Percentiles rank a stretch among this genome's conserved stretches.
Conservation (phyloP, 768 basidiomycete species). For the Termitomyces sp. region DNA sequence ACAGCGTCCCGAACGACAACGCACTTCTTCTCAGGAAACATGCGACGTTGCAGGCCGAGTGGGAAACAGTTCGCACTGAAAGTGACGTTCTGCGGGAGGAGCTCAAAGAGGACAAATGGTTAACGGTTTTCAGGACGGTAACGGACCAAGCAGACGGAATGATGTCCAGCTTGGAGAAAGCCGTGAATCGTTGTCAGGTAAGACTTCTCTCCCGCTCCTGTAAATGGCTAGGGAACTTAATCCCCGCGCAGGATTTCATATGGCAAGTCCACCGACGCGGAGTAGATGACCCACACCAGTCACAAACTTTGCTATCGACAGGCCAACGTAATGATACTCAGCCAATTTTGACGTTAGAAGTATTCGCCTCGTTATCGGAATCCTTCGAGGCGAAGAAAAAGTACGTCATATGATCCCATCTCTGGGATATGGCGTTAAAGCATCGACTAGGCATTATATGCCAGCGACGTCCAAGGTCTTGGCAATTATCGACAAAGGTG, state of each 20-base stretch:
- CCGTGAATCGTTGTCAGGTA: conserved; percentile 86
- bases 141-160: conserved; percentile 95
- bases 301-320: conserved; percentile 43
- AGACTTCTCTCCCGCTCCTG: conserved; percentile 22
- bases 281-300: conserved; percentile 43
- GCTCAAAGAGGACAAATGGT: conserved; percentile 95
- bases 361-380: conserved; percentile 64
- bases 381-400: conserved; percentile 89
- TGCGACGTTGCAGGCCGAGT: conserved; percentile 68
- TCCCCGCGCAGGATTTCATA: conserved; percentile 67
- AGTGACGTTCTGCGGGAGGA: conserved; percentile 85
- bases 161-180: conserved; percentile 96
- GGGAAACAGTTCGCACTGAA: conserved; percentile 79
- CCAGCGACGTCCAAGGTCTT: conserved; percentile 92
- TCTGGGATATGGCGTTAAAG: background rate
- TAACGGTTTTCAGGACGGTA: conserved; percentile 91
- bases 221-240: conserved; percentile 10
- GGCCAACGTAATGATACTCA: conserved; percentile 47
- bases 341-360: conserved; percentile 53
- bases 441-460: conserved; percentile 75
- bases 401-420: conserved; percentile 34
- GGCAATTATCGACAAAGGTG: conserved; percentile 91
- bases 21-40: conserved; percentile 70
- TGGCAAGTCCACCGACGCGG: conserved; percentile 72
- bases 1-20: conserved; percentile 38